These are phyloP conservation scores for Atalantia buxifolia DNA, from an alignment of 345 rosid genomes.

Conservation along the genomic window DNA sequence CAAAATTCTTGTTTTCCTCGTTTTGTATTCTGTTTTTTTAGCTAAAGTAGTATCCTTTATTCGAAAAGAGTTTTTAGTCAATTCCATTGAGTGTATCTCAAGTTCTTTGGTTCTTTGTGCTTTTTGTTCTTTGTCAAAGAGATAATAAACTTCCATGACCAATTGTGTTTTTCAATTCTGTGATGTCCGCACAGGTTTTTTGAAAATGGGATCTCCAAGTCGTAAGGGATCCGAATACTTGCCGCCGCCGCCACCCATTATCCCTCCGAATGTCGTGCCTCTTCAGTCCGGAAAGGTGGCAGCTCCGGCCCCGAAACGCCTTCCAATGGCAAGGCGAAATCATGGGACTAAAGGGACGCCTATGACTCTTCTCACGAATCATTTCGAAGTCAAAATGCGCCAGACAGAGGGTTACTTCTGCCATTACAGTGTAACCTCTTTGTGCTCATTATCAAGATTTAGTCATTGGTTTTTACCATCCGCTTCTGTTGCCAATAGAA, in stretches of 20 bases:
- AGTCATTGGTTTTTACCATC: not conserved
- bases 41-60: not conserved
- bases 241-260: constrained; percentile 18
- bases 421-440: constrained; percentile 23
- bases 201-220: not conserved
- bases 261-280: constrained; percentile 6
- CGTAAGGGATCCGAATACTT: not conserved
- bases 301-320: not conserved
- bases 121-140: too few relatives aligned
- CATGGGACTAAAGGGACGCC: constrained; percentile 18
- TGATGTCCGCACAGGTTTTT: not conserved
- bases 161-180: not conserved
- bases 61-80: not conserved
- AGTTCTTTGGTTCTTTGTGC: too few relatives aligned
- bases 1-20: not conserved
- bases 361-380: constrained; percentile 17
- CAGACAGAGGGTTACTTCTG: constrained; percentile 13
- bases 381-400: constrained; percentile 20
- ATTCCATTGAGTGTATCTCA: too few relatives aligned
- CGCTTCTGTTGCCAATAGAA: too few relatives aligned
- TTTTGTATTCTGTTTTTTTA: too few relatives aligned
- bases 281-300: not conserved
- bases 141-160: too few relatives aligned
- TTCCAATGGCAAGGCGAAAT: constrained; percentile 18
- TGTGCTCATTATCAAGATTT: not conserved